These are phyloP conservation scores for Mucor racemosus DNA, from an alignment of 371 early-diverging fungal genomes.

Conservation along the genomic window DNA sequence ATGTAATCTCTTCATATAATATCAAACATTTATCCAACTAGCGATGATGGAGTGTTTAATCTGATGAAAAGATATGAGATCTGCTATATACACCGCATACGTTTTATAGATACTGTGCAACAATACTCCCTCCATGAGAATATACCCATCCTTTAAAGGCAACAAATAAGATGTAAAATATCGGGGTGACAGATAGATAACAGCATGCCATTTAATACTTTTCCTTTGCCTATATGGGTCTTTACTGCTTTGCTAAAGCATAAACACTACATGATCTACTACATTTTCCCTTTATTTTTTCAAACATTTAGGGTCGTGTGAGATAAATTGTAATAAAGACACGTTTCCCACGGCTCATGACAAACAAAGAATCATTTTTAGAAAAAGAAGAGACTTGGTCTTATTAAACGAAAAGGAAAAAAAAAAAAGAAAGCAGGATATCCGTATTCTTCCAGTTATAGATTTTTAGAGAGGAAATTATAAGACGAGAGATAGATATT, in stretches of 20 bases:
- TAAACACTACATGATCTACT: not conserved
- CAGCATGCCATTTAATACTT: constrained; percentile 8
- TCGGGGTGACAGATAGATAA: constrained; percentile 10
- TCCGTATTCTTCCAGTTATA: constrained; percentile 18
- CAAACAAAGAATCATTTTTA: not conserved
- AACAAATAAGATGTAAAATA: constrained; percentile 17
- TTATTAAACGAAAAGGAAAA: too few species aligned
- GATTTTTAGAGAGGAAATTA: not conserved
- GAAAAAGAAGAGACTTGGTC: constrained; percentile 2
- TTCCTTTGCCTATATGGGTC: not conserved
- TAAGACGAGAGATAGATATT: constrained; percentile 11
- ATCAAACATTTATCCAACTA: not conserved
- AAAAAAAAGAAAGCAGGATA: not conserved
- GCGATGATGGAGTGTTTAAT: not conserved
- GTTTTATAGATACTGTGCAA: not conserved
- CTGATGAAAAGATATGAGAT: not conserved
- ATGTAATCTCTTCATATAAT: too few species aligned
- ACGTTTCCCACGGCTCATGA: constrained; percentile 4
- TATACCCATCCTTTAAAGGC: constrained; percentile 15
- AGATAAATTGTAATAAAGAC: constrained; percentile 5
- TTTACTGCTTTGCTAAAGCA: not conserved
- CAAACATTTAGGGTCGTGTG: constrained; percentile 1
- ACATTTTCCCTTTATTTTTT: not conserved
- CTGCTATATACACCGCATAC: not conserved
- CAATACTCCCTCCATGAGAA: not conserved